These are phyloP conservation scores for Colletotrichum lentis DNA, from an alignment of 2,329 filamentous ascomycete genomes.

Conservation along the genomic window DNA sequence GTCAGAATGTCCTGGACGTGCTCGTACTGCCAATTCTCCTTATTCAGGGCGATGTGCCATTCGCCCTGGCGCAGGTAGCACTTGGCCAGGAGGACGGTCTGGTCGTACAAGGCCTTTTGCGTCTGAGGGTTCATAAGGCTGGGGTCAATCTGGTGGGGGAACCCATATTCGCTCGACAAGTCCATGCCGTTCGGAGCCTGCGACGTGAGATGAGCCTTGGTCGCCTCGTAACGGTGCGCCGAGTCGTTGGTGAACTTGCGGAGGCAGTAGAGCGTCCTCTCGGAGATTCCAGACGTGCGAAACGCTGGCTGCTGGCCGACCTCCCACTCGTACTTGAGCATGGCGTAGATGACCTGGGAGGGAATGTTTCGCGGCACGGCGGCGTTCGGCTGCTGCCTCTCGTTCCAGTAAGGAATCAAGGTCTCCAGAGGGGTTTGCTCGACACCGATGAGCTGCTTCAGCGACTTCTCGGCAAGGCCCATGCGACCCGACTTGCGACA, in stretches of 20 bases:
- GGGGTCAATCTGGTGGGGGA: constrained; percentile 57
- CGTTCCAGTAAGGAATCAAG: constrained; percentile 68
- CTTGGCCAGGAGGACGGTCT: constrained; percentile 82
- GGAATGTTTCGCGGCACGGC: constrained; percentile 57
- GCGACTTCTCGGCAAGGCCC: constrained; percentile 92
- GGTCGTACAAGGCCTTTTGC: constrained; percentile 64
- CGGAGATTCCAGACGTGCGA: constrained; percentile 55
- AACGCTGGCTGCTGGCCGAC: constrained; percentile 69
- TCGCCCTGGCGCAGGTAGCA: constrained; percentile 96
- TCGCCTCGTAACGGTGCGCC: constrained; percentile 62
- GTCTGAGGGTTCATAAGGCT: constrained; percentile 58
- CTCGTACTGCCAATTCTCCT: constrained; percentile 87
- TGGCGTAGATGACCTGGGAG: constrained; percentile 92
- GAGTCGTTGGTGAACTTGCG: constrained; percentile 69
- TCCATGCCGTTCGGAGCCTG: constrained; percentile 58
- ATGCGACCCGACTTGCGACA: constrained; percentile 96
- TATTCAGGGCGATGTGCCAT: constrained; percentile 88
- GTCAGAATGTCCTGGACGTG: constrained; percentile 86
- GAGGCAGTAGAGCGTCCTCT: constrained; percentile 66
- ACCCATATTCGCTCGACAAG: constrained; percentile 58
- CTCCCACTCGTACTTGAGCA: constrained; percentile 97
- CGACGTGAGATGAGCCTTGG: constrained; percentile 58
- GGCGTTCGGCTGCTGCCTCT: constrained; percentile 47
- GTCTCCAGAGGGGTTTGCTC: constrained; percentile 66
- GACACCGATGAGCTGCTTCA: constrained; percentile 86